phyloP scores from a whole-genome alignment of 805 yeast species.

The Yarrowia keelungensis region DNA sequence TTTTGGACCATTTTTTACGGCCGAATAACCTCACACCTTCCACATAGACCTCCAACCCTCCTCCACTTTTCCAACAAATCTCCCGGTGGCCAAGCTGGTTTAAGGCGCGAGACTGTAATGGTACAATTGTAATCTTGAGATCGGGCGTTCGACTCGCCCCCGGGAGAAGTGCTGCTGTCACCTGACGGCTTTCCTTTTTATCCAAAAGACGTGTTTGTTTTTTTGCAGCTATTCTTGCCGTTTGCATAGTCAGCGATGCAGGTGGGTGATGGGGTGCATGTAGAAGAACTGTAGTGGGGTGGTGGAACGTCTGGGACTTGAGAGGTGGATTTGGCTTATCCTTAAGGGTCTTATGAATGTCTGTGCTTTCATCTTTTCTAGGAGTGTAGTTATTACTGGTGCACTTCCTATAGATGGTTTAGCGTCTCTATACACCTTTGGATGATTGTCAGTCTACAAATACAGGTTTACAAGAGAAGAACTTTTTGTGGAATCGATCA shows the following conservation, averaged over 20 bases:
- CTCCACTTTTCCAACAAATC: background rate
- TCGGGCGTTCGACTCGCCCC: conserved; percentile 40
- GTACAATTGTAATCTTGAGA: conserved; percentile 37
- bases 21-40: background rate
- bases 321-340: no score
- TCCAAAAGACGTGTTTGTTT: background rate
- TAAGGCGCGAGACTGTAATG: conserved; percentile 40
- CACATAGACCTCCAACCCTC: background rate
- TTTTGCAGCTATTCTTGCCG: conserved; percentile 10
- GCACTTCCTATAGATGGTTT: no score
- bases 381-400: no score
- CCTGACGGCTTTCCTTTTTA: background rate
- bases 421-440: no score
- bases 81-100: conserved; percentile 40
- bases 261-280: background rate
- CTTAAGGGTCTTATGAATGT: no score
- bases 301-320: no score
- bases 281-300: no score
- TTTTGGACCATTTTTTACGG: background rate
- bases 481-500: no score
- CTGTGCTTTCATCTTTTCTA: no score
- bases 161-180: conserved; percentile 15
- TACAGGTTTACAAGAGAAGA: no score
- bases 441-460: no score
- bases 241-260: background rate